Evolutionary conservation across 345 rosid genomes (phyloP).

Genomic region (Eucalyptus tenuipes): DNA sequence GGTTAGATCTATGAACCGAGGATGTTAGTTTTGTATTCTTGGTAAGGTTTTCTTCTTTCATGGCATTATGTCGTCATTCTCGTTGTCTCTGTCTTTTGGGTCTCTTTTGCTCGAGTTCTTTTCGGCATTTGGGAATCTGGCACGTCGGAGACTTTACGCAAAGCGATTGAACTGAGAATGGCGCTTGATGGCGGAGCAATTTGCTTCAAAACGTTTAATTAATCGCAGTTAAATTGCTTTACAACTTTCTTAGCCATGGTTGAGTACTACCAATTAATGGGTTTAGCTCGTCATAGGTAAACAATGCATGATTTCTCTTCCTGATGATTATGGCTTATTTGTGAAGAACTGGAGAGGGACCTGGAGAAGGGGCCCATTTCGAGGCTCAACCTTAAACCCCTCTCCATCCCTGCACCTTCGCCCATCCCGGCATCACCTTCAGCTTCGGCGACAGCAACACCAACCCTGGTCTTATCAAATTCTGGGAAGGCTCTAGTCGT

Average conservation of each 20-base stretch:
- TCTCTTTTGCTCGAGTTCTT: not conserved
- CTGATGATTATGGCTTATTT: not conserved
- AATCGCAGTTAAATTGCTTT: not conserved
- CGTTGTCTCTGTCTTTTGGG: not conserved
- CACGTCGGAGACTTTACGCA: not conserved
- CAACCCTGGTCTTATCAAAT: conserved; percentile 21
- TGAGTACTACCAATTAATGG: not conserved
- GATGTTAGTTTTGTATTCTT: not conserved
- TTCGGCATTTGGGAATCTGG: not conserved
- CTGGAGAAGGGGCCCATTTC: conserved; percentile 14
- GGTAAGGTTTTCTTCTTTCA: not conserved
- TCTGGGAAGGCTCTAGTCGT: conserved; percentile 40
- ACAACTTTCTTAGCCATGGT: not conserved
- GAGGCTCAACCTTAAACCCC: not conserved
- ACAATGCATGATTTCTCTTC: not conserved
- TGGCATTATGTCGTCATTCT: not conserved
- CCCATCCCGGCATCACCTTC: conserved; percentile 10
- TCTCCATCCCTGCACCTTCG: not conserved
- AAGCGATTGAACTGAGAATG: not conserved
- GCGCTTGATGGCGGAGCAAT: not conserved
- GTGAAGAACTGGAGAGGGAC: conserved; percentile 19
- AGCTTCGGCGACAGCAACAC: conserved; percentile 19
- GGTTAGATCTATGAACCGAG: not conserved
- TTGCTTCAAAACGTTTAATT: not conserved
- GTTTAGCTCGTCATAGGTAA: not conserved